Evolutionary conservation across 2,329 filamentous ascomycete species (phyloP), one percentile per base, ranked within the genome.

Genomic region (Aspergillus costaricaensis): DNA sequence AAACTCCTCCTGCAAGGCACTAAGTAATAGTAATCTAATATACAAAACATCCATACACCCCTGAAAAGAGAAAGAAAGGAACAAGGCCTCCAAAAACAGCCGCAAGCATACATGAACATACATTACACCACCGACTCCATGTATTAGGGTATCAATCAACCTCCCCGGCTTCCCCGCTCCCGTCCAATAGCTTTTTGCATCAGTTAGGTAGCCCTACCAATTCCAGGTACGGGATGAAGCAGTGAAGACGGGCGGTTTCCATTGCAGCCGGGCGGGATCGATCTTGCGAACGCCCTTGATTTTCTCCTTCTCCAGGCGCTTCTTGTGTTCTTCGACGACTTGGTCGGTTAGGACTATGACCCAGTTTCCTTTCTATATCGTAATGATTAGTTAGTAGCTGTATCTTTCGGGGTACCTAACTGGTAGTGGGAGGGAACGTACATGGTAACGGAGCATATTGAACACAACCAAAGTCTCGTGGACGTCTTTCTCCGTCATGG

Each of bases 401-500:
- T 44, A 25, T 2, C n/a, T 21, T 27, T 27, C 7, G 1, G 38
- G 9, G 15, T 19, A n/a, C 2, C 15, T 48, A 8, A 8, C n/a
- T 48, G 9, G 3, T 39, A 14, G 30, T 19, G 17, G 12, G 52
- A 25, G 17, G n/a, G 43, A 32, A 75, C 80, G 70, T 76, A 84
- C 82, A 70, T 93, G 92, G 74, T 98, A 98, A 49, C 95, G 86
- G 73, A 98, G 86, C 91, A 99, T 96, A 74, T 94, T 95, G 62
- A 97, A 82, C 59, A 93, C 93, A 74, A 97, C 92, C 55, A 99
- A 79, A 0, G 95, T 98, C 75, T 97, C 92, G 76, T 98, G 88
- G 14, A 99, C 94, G 74, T 99, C 95, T 70, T 92, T 92, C 5
- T 92, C 93, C n/a, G 94, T 98, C 94, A 99, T 98, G 2, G 93